A percentile compares a stretch with the other conserved stretches of the same genome.
phyloP scores from a whole-genome alignment of 768 basidiomycete species.

The Punctularia strigosozonata region DNA sequence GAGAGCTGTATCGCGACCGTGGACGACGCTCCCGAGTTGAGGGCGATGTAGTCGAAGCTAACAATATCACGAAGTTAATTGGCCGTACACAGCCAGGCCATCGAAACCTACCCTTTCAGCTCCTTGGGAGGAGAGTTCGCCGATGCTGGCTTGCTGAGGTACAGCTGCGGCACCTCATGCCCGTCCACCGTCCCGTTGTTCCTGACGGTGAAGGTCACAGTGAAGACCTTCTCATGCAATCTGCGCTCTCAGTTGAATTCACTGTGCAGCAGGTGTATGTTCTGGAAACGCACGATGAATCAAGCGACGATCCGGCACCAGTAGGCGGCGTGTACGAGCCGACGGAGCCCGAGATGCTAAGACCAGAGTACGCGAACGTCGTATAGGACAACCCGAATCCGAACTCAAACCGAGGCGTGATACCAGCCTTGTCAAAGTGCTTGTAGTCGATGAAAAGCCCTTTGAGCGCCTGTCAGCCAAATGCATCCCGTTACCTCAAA shows the following conservation, averaged over 20 bases:
- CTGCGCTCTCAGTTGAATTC: constrained; percentile 14
- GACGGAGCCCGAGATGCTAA: constrained; percentile 20
- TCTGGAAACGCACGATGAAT: constrained; percentile 28
- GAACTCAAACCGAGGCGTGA: constrained; percentile 49
- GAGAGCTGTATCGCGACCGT: constrained; percentile 18
- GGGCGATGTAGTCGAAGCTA: constrained; percentile 42
- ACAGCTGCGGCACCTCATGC: constrained; percentile 48
- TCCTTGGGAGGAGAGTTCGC: constrained; percentile 35
- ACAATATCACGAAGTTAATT: constrained; percentile 59
- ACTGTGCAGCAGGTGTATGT: background rate
- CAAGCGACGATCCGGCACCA: constrained; percentile 38
- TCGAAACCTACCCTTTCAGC: constrained; percentile 58
- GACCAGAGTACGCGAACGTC: constrained; percentile 49
- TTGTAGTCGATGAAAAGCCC: constrained; percentile 28
- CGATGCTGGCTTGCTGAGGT: constrained; percentile 36
- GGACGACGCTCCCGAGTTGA: constrained; percentile 14
- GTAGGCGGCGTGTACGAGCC: constrained; percentile 29
- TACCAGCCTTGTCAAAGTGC: constrained; percentile 26
- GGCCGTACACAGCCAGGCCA: constrained; percentile 46
- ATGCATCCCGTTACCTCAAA: no score
- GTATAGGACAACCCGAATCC: constrained; percentile 72
- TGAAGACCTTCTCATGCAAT: constrained; percentile 40
- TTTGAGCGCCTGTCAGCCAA: no score
- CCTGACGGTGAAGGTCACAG: constrained; percentile 36
- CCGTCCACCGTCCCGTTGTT: constrained; percentile 46